Conservation (phyloP, 2,329 filamentous ascomycete genomes). For the Pseudocercospora pini-densiflorae region DNA sequence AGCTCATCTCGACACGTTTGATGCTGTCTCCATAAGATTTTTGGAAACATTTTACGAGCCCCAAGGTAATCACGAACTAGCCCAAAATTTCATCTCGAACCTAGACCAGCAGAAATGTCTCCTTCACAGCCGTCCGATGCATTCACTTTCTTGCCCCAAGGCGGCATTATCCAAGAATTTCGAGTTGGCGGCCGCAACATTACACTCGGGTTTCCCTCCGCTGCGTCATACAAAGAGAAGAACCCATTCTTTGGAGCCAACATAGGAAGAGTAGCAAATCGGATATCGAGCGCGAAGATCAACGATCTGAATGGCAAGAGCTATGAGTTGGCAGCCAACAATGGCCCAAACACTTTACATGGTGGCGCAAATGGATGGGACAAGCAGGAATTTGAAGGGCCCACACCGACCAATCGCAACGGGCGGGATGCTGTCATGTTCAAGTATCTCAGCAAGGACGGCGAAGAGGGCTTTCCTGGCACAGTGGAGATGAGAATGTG, state of each 20-base stretch:
- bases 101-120: conserved; percentile 24
- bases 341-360: conserved; percentile 71
- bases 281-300: conserved; percentile 74
- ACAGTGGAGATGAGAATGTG: conserved; percentile 76
- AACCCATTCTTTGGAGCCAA: conserved; percentile 87
- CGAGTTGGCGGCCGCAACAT: conserved; percentile 80
- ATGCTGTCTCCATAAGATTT: neutral
- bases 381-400: conserved; percentile 76
- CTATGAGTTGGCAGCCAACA: conserved; percentile 75
- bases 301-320: conserved; percentile 71
- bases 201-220: conserved; percentile 80
- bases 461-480: conserved; percentile 89
- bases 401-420: conserved; percentile 59
- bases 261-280: conserved; percentile 83
- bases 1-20: conserved; percentile 3
- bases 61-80: neutral
- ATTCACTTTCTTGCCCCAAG: conserved; percentile 72
- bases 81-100: neutral
- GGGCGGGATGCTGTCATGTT: conserved; percentile 52
- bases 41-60: neutral
- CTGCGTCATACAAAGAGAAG: conserved; percentile 79
- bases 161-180: conserved; percentile 82
- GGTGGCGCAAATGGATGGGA: conserved; percentile 73
- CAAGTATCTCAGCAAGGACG: conserved; percentile 70
- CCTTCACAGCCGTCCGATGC: conserved; percentile 37